Percentiles rank a stretch among this genome's conserved stretches.
phyloP scores from a whole-genome alignment of 768 basidiomycete genomes.

The Auricularia sp. region DNA sequence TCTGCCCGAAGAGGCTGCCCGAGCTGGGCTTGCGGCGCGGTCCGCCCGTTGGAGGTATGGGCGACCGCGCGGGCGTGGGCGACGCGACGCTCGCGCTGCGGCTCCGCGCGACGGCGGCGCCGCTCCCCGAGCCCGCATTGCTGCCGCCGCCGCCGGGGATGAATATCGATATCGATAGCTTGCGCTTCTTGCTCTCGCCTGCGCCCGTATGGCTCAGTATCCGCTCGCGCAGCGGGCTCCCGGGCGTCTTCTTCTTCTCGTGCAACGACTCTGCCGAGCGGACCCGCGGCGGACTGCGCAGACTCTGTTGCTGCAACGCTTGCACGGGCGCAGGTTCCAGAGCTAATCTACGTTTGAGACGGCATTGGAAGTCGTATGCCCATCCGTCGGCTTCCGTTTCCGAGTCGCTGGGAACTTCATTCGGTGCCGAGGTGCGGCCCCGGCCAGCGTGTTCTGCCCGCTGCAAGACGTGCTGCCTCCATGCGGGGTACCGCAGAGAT shows the following conservation, averaged over 20 bases:
- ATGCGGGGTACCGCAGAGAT: neutral
- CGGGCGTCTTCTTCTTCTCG: neutral
- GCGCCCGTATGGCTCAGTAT: neutral
- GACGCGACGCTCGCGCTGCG: neutral
- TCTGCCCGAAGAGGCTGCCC: neutral
- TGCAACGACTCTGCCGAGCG: neutral
- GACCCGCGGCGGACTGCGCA: neutral
- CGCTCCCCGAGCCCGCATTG: neutral
- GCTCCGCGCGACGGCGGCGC: neutral
- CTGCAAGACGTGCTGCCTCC: neutral
- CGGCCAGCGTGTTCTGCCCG: neutral
- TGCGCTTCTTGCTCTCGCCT: constrained; percentile 2
- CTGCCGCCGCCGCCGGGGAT: neutral
- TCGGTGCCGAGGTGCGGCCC: neutral
- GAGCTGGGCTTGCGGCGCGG: neutral
- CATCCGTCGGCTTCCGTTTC: neutral
- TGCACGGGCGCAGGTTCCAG: neutral
- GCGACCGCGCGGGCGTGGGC: neutral
- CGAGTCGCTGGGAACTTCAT: neutral
- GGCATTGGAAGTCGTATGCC: neutral
- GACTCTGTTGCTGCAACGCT: neutral
- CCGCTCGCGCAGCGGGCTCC: neutral
- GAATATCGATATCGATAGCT: constrained; percentile 1
- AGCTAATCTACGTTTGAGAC: neutral
- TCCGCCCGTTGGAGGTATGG: neutral